Conservation (phyloP, 1,284 basidiomycete species). For the Rhodotorula sp. region DNA sequence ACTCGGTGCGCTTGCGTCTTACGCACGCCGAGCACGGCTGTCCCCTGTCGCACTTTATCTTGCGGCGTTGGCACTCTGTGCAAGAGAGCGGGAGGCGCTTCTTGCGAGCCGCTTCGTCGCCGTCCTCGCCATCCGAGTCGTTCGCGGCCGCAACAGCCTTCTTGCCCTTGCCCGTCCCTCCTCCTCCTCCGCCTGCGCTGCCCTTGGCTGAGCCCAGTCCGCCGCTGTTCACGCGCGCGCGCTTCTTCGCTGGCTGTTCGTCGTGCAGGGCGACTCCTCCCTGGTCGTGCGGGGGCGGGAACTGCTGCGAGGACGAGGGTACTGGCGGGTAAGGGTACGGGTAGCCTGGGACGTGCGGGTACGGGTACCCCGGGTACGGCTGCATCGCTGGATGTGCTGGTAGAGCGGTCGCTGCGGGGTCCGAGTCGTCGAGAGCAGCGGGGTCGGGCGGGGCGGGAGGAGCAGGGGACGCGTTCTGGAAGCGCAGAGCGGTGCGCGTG, state of each 20-base stretch:
- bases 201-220: neutral
- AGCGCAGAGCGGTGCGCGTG: too few species aligned
- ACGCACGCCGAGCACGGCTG: slow-evolving; percentile 25
- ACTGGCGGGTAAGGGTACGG: neutral
- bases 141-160: neutral
- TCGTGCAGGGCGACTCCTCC: neutral
- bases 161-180: neutral
- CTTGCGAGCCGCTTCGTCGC: slow-evolving; percentile 21
- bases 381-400: neutral
- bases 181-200: neutral
- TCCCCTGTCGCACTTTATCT: slow-evolving; percentile 29
- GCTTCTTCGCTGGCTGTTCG: slow-evolving; percentile 2
- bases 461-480: too few species aligned
- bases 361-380: neutral
- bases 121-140: slow-evolving; percentile 20
- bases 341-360: neutral
- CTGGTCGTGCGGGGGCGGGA: neutral
- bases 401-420: too few species aligned
- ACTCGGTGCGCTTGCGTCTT: slow-evolving; percentile 18
- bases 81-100: slow-evolving; percentile 30
- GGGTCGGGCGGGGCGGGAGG: too few species aligned
- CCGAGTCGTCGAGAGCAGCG: too few species aligned
- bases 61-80: slow-evolving; percentile 24
- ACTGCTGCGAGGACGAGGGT: neutral
- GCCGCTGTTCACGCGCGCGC: slow-evolving; percentile 3